A percentile compares a stretch with the other conserved stretches of the same genome.
These are phyloP conservation scores for Pseudofabraea citricarpa DNA, from an alignment of 2,329 filamentous ascomycete species.

Conservation along the genomic window DNA sequence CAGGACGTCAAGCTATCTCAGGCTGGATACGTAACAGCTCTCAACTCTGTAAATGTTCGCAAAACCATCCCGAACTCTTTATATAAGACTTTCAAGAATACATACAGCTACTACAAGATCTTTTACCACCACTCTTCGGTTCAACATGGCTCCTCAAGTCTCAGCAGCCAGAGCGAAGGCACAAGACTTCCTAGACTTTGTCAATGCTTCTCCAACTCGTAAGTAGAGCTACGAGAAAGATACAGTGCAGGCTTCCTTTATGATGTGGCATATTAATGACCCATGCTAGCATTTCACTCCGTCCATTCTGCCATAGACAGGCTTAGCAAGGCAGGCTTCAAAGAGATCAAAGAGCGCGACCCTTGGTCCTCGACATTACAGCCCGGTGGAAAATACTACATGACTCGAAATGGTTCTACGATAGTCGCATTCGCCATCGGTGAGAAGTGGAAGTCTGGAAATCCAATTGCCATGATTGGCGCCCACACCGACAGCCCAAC, in stretches of 20 bases:
- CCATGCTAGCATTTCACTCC: constrained; percentile 77
- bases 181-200: constrained; percentile 80
- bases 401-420: constrained; percentile 89
- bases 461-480: constrained; percentile 87
- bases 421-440: constrained; percentile 92
- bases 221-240: too few relatives aligned
- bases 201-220: constrained; percentile 94
- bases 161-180: constrained; percentile 27
- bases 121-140: constrained; percentile 4
- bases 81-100: constrained; percentile 5
- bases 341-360: constrained; percentile 83
- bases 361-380: constrained; percentile 76
- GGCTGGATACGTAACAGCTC: too few relatives aligned
- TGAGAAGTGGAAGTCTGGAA: constrained; percentile 84
- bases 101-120: constrained; percentile 3
- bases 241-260: too few relatives aligned
- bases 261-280: constrained; percentile 10
- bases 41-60: too few relatives aligned
- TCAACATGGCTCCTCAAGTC: constrained; percentile 21
- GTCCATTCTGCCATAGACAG: constrained; percentile 73
- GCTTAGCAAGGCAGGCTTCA: constrained; percentile 80
- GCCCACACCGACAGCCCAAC: constrained; percentile 95
- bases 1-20: too few relatives aligned
- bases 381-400: constrained; percentile 91
- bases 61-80: constrained; percentile 3